Base-by-base conservation (phyloP, 352 stramenopile genomes). In the Blastocystis sp. region DNA sequence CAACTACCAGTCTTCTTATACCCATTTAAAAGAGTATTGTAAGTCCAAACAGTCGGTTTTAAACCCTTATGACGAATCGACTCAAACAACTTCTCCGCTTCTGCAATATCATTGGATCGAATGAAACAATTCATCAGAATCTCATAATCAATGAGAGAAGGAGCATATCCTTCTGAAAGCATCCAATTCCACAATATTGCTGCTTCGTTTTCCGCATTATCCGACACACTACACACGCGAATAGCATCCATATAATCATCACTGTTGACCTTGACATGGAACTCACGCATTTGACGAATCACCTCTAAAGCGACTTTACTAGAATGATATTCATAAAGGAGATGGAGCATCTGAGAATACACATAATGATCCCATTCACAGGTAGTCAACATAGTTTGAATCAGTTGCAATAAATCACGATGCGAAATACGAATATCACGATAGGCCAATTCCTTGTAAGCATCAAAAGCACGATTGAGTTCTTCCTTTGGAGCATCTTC, bases 161-260 rank as follows among this genome's bases (percentile, higher is more conserved):
- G 71, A 56, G 46, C 16, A 54, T 83, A 65, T 27, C 71, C 71
- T 35, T 83, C 71, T 24, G 12, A 29, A 51, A 83, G 71, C 49
- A 83, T 67, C 21, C 42, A 27, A 21, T 83, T 66, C 71, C 71
- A 83, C 4, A 83, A 24, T 14, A 19, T 83, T 21, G 46, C 16
- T 27, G 71, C 71, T 19, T 43, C 49, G 9, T 49, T 43, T 16
- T 49, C 35, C 21, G 71, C 21, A 54, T 83, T 65, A 7, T 65
- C 52, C 1, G 29, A 32, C 21, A 66, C 42, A 43, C 71, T 83
- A 14, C 71, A 83, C n/a, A 59, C 29, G 27, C 71, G 71, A 43
- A 83, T 83, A 7, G 71, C 71, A 27, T 65, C 19, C 51, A 65
- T 83, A 49, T 83, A 83, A 24, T 83, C 71, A 35, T 83, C 71